Base-by-base conservation (phyloP, 108 stramenopile genomes). In the Seminavis robusta region DNA sequence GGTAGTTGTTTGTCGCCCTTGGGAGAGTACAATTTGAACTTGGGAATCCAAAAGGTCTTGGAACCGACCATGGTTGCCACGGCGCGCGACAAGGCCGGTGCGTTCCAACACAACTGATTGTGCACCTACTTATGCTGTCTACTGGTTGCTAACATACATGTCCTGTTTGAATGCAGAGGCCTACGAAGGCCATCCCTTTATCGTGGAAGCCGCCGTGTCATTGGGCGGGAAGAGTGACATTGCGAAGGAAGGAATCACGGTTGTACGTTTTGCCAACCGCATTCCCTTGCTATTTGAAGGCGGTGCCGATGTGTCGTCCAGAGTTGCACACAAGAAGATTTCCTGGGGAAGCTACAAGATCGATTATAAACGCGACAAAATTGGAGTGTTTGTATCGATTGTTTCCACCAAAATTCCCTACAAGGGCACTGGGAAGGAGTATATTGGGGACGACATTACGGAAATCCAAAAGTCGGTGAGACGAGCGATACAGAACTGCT, bases 381-480 rank as follows among this genome's bases (percentile, higher is more conserved):
- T 98, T 33, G 95, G 94, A 13, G 95, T 98, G 19, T 98, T 97
- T 59, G 96, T 98, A 11, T 82, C 77, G 29, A 95, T 97, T 52
- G 98, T 98, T 7, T 85, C 82, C 39, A 98, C 98, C 46, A 96
- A 97, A 57, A 81, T 98, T 23, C 98, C 98, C 0, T 98, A 96
- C 85, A 98, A 98, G 72, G 98, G 98, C 7, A 98, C 98, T 3
- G 94, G 94, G 15, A 98, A 98, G 73, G 98, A 98, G 62, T 92
- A 92, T 52, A 92, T 92, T 52, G 90, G 90, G 17, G 90, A 92
- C 51, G 90, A 92, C 47, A 88, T 88, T 42, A 91, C 81, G 8
- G 86, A 81, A 58, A 87, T 92, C 54, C 86, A 87, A 47, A 62
- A 52, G 5, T 81, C 80, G 20, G 90, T 92, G 13, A 92, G 88